Conservation (phyloP, 2,329 filamentous ascomycete genomes). For the Cercospora sp. region DNA sequence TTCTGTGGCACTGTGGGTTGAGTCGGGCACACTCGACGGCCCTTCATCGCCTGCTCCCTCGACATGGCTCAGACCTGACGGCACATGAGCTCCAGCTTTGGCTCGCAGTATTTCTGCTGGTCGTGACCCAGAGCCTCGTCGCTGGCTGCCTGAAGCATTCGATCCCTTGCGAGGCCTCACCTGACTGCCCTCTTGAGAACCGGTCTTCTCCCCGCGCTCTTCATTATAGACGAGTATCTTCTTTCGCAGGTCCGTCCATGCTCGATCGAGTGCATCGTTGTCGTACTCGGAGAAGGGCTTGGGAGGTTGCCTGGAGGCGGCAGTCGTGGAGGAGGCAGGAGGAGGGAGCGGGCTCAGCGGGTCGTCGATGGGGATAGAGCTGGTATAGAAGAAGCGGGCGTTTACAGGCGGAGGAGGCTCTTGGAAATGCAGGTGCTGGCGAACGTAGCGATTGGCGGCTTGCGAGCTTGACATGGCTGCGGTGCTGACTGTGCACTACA, state of each 20-base stretch:
- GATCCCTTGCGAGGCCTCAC: conserved; percentile 24
- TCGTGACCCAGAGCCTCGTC: conserved; percentile 24
- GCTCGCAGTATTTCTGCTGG: conserved; percentile 16
- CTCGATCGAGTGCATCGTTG: conserved; percentile 40
- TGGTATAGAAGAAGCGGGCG: conserved; percentile 44
- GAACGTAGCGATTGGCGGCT: conserved; percentile 42
- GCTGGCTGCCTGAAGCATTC: conserved; percentile 21
- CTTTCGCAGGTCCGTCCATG: conserved; percentile 40
- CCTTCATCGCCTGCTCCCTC: conserved; percentile 25
- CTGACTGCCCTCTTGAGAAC: conserved; percentile 26
- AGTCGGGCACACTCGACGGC: not conserved
- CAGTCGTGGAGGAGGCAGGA: conserved; percentile 31
- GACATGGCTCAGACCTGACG: conserved; percentile 32
- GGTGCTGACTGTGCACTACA: conserved; percentile 9
- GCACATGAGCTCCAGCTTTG: conserved; percentile 19
- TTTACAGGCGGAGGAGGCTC: conserved; percentile 40
- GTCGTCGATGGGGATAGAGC: conserved; percentile 42
- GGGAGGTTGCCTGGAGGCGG: conserved; percentile 34
- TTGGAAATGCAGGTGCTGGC: conserved; percentile 46
- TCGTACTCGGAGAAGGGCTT: conserved; percentile 44
- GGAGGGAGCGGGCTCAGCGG: conserved; percentile 43
- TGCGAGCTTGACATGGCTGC: conserved; percentile 15
- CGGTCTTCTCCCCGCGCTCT: conserved; percentile 38
- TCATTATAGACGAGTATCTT: conserved; percentile 40
- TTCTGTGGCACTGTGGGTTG: conserved; percentile 18